A percentile compares a stretch with the other conserved stretches of the same genome.
Evolutionary conservation across 2,329 filamentous ascomycete genomes (phyloP).

Genomic region (Exophiala aquamarina): DNA sequence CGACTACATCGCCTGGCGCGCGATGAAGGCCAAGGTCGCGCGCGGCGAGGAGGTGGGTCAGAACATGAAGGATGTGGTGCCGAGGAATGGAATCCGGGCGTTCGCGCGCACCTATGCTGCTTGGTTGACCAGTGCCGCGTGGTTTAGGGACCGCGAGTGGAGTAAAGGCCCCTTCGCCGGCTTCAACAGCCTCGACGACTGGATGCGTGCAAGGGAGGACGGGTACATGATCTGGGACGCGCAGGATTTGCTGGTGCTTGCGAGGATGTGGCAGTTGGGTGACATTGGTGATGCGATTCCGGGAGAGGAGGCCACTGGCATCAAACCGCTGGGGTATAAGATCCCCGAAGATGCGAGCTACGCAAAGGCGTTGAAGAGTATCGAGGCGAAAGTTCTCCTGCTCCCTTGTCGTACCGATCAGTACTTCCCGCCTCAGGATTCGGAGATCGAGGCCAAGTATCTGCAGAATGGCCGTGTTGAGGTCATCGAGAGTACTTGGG

Average conservation of each 20-base stretch:
- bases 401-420: conserved; percentile 40
- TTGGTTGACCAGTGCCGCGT: conserved; percentile 48
- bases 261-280: conserved; percentile 53
- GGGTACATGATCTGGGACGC: conserved; percentile 42
- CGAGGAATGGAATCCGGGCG: conserved; percentile 40
- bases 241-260: conserved; percentile 43
- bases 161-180: conserved; percentile 30
- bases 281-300: conserved; percentile 36
- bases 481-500: conserved; percentile 35
- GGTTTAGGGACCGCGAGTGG: conserved; percentile 47
- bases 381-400: conserved; percentile 33
- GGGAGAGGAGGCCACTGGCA: conserved; percentile 21
- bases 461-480: conserved; percentile 27
- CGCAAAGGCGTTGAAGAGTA: conserved; percentile 25
- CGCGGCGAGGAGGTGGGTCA: conserved; percentile 30
- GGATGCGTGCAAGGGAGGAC: conserved; percentile 35
- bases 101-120: conserved; percentile 50
- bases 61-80: conserved; percentile 29
- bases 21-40: conserved; percentile 24
- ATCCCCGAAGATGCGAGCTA: conserved; percentile 19
- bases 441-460: conserved; percentile 27
- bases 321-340: conserved; percentile 19
- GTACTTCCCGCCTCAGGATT: conserved; percentile 36
- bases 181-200: conserved; percentile 36
- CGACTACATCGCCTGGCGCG: conserved; percentile 39